A percentile compares a stretch with the other conserved stretches of the same genome.
Evolutionary conservation across 192 early-diverging fungal genomes (phyloP).

Genomic region (Thoreauomyces humboldtii): DNA sequence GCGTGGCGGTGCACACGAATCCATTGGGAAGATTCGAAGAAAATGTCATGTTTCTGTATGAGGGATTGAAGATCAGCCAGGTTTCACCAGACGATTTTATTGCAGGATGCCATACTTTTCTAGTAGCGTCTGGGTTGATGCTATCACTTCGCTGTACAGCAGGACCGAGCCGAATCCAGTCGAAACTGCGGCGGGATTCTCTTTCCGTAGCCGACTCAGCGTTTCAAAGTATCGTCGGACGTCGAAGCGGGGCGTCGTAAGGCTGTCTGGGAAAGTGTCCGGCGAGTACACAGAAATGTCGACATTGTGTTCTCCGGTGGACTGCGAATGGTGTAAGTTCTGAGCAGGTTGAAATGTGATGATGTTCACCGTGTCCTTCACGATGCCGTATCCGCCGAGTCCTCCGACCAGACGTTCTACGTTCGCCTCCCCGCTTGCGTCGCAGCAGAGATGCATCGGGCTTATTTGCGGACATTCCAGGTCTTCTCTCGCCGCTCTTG

Average conservation of each 20-base stretch:
- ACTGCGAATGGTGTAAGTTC: no score
- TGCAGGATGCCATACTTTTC: constrained; percentile 75
- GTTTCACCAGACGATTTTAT: no score
- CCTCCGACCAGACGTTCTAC: neutral
- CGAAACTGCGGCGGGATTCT: no score
- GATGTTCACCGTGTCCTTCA: neutral
- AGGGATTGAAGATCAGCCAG: no score
- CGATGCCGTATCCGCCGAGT: neutral
- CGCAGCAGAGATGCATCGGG: constrained; percentile 17
- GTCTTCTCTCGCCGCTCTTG: neutral
- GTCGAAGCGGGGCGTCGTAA: constrained; percentile 15
- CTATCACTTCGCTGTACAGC: constrained; percentile 73
- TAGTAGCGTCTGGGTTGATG: constrained; percentile 90
- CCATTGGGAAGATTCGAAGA: constrained; percentile 69
- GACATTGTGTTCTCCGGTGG: no score
- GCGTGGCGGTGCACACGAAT: constrained; percentile 73
- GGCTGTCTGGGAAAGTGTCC: no score
- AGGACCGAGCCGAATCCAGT: constrained; percentile 72
- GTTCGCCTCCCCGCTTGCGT: neutral
- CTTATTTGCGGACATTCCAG: constrained; percentile 1
- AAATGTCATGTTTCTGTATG: constrained; percentile 62
- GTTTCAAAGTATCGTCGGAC: constrained; percentile 9
- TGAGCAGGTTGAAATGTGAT: no score
- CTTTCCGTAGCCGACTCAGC: no score
- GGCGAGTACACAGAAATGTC: no score